Evolutionary conservation across 352 stramenopile genomes (phyloP).

Genomic region (Phytophthora sp.): DNA sequence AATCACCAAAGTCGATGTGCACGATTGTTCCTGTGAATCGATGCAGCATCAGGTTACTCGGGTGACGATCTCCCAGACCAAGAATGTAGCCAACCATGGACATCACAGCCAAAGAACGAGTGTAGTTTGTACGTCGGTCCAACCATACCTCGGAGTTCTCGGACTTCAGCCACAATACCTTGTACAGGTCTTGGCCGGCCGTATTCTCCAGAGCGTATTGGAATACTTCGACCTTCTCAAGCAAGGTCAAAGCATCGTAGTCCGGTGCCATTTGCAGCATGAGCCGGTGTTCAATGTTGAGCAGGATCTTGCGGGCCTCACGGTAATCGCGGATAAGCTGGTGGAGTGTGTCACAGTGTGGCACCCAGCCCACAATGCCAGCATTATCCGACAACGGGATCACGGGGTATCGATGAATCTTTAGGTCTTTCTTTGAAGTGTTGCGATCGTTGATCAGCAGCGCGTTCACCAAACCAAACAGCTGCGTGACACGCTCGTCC

Average conservation of each 20-base stretch:
- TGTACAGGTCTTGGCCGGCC: conserved; percentile 97
- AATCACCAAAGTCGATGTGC: conserved; percentile 98
- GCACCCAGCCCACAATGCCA: conserved; percentile 98
- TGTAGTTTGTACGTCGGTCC: conserved; percentile 97
- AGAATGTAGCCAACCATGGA: conserved; percentile 99
- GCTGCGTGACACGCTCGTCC: conserved; percentile 99
- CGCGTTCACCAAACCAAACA: conserved; percentile 99
- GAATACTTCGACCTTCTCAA: conserved; percentile 99
- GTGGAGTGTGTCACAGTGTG: conserved; percentile 98
- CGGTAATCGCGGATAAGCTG: conserved; percentile 96
- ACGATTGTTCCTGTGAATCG: conserved; percentile 96
- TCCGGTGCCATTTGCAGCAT: conserved; percentile 92
- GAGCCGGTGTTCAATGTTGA: conserved; percentile 95
- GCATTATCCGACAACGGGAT: conserved; percentile 98
- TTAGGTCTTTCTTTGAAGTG: conserved; percentile 97
- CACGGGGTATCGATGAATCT: conserved; percentile 98
- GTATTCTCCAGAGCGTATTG: conserved; percentile 93
- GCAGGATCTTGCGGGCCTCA: conserved; percentile 88
- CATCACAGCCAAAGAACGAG: conserved; percentile 97
- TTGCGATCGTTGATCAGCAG: conserved; percentile 96
- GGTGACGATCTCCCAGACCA: conserved; percentile 98
- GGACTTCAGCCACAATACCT: conserved; percentile 96
- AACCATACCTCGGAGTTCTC: conserved; percentile 99
- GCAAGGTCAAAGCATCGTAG: conserved; percentile 96
- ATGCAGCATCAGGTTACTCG: conserved; percentile 99